phyloP scores from a whole-genome alignment of 495 filamentous ascomycete species.

The Aspergillus steynii region DNA sequence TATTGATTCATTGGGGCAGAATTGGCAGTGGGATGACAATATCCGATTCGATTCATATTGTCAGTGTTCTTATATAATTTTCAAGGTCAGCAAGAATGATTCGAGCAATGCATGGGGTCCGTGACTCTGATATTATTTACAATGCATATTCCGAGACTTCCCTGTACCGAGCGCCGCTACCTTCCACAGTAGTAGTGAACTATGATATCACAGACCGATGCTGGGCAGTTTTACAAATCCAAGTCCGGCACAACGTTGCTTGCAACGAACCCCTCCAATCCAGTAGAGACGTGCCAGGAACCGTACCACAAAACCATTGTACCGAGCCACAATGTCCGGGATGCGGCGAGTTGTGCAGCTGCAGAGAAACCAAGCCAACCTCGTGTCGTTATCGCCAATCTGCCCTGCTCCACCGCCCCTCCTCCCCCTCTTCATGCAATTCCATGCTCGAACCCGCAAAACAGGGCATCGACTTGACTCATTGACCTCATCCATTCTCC shows the following conservation, averaged over 20 bases:
- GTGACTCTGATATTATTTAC: background rate
- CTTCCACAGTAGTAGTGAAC: background rate
- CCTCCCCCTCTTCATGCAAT: no score
- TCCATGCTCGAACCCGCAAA: background rate
- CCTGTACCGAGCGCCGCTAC: background rate
- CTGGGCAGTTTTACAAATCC: background rate
- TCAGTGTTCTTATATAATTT: background rate
- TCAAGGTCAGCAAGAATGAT: background rate
- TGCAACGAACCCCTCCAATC: no score
- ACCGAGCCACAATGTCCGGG: background rate
- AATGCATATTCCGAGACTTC: background rate
- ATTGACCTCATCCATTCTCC: background rate
- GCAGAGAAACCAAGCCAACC: background rate
- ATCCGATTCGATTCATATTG: background rate
- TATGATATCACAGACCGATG: background rate
- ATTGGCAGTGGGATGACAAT: background rate
- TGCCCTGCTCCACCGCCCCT: conserved; percentile 16
- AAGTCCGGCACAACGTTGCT: no score
- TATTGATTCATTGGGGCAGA: background rate
- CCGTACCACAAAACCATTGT: background rate
- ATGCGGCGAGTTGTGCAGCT: background rate
- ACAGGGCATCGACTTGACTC: background rate
- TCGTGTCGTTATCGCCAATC: conserved; percentile 6
- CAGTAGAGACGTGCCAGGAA: background rate
- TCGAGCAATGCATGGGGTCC: background rate